Conservation (phyloP, 2,329 filamentous ascomycete genomes). For the Alternaria sp. region DNA sequence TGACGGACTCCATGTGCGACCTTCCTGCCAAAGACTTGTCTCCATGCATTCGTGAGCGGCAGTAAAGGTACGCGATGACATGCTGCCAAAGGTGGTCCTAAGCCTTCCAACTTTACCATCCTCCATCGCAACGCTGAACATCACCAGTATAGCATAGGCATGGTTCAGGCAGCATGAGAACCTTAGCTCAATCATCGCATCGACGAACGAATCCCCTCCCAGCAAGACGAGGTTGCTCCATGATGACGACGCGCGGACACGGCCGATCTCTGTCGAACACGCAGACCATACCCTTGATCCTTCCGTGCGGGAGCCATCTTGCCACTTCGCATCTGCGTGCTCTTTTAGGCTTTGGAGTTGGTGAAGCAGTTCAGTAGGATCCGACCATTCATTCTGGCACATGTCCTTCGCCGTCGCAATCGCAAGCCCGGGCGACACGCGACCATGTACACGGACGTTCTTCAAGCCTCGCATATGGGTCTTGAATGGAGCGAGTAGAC, state of each 20-base stretch:
- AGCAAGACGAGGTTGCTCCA: background rate
- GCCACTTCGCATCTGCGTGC: background rate
- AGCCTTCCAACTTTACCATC: background rate
- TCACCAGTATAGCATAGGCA: accelerated
- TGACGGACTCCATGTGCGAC: background rate
- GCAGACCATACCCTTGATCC: accelerated
- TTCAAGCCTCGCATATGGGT: background rate
- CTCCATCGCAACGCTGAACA: background rate
- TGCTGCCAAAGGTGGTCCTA: too few relatives aligned
- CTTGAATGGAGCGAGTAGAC: background rate
- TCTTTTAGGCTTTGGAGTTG: background rate
- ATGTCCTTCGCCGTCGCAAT: background rate
- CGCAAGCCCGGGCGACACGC: background rate
- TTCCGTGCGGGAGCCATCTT: background rate
- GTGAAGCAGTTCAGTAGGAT: background rate
- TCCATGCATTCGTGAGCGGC: background rate
- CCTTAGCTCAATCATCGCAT: background rate
- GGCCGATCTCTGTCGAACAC: background rate
- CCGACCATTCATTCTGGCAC: background rate
- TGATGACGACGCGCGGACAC: background rate
- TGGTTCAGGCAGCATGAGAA: background rate
- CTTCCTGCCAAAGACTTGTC: background rate
- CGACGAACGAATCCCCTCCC: background rate
- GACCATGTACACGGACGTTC: background rate
- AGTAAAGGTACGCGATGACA: background rate